Conservation (phyloP, 495 filamentous ascomycete genomes). For the Aspergillus sclerotiicarbonarius region DNA sequence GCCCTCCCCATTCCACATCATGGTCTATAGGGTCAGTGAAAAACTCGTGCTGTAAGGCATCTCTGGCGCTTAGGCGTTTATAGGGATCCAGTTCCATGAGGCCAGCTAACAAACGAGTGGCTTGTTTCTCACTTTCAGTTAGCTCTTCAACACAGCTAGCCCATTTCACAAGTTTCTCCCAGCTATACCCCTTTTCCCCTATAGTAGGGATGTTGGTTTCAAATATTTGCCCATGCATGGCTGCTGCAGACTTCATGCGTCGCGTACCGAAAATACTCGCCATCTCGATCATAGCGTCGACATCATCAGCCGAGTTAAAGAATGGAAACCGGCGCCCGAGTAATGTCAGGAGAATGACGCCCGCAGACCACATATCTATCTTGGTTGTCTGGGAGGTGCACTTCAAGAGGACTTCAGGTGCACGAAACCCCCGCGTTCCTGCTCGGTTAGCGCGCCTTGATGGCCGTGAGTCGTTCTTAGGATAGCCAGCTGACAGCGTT, state of each 20-base stretch:
- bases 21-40: conserved; percentile 53
- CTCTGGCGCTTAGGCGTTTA: conserved; percentile 54
- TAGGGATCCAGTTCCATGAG: conserved; percentile 59
- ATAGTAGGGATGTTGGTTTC: conserved; percentile 91
- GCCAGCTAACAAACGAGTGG: conserved; percentile 59
- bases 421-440: conserved; percentile 93
- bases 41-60: conserved; percentile 64
- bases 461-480: conserved; percentile 81
- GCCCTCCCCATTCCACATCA: conserved; percentile 47
- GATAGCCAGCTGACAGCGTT: conserved; percentile 64
- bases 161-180: conserved; percentile 95
- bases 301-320: conserved; percentile 94
- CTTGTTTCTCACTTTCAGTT: conserved; percentile 49
- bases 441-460: conserved; percentile 90
- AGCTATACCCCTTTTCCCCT: conserved; percentile 74
- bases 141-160: conserved; percentile 58
- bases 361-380: conserved; percentile 96
- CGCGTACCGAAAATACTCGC: conserved; percentile 87
- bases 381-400: conserved; percentile 95
- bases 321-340: conserved; percentile 91
- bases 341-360: conserved; percentile 89
- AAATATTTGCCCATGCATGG: conserved; percentile 82
- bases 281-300: conserved; percentile 96
- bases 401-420: conserved; percentile 95
- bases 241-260: conserved; percentile 77